Evolutionary conservation across 768 basidiomycete species (phyloP), one percentile per base, ranked within the genome.

Genomic region (Lactarius evosmus): DNA sequence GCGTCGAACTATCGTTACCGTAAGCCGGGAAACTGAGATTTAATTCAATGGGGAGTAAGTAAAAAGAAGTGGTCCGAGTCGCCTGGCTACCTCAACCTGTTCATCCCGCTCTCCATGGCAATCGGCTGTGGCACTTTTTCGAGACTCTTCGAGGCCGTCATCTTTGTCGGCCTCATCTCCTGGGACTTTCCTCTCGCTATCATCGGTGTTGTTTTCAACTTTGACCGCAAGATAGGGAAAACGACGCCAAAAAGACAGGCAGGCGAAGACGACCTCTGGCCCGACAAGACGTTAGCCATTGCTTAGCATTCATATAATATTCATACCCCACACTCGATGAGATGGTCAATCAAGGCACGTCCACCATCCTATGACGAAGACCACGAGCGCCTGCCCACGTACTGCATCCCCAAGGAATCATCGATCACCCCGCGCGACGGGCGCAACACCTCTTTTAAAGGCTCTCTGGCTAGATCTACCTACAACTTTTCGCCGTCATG

Each of bases 291-390:
- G 89, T 91, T 67, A 90, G 89, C 69, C 78, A 91, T 2, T 83
- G 83, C n/a, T n/a, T n/a, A n/a, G n/a, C n/a, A n/a, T n/a, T n/a
- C n/a, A n/a, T n/a, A n/a, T n/a, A n/a, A n/a, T n/a, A n/a, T 65
- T 82, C 85, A 1, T 92, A 90, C 66, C 90, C 90, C 1, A 88
- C 82, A 16, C 72, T 93, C 63, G 92, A 93, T 67, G 86, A 88
- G 0, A 78, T 93, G 83, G 89, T 90, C 7, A 93, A 93, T 71
- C 91, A 93, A 64, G 91, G 91, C 91, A 44, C 29, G 63, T 2
- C 14, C 52, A 19, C 25, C n/a, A 27, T 7, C 33, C n/a, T 16
- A 33, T 52, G 11, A 16, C 32, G 19, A 36, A 22, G 19, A n/a
- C n/a, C n/a, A n/a, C n/a, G n/a, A 19, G 29, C 19, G 33, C 19